Evolutionary conservation across 768 basidiomycete species (phyloP), one percentile per base, ranked within the genome.

Genomic region (Boletellus ananiceps): DNA sequence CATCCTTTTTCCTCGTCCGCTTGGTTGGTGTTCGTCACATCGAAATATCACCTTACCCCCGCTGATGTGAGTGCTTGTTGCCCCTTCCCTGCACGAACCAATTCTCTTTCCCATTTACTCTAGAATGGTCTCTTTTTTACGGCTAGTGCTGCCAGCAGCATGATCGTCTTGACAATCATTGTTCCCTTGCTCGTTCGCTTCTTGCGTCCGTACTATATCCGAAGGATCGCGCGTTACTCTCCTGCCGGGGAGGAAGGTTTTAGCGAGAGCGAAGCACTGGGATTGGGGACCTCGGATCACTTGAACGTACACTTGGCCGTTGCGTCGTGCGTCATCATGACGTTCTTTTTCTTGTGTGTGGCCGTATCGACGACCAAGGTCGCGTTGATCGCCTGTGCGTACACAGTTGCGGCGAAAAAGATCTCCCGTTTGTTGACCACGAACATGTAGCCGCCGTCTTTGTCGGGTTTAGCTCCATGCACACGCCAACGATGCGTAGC

Each of bases 111-210:
- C 9, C n/a, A 5, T 35, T 9, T 29, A 11, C 29, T 29, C 12
- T 19, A 68, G 68, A 69, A 60, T 3, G 69, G 68, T 13, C 39
- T 65, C 4, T 55, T 63, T 38, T 44, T 69, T 19, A 59, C 62
- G 2, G 35, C 51, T 0, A 7, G 45, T 19, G 56, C 56, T 44
- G 16, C 54, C 27, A 58, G 59, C 21, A 39, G 51, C 29, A 48
- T 50, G n/a, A 33, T 69, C 31, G 18, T 46, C 18, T 46, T 68
- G 50, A 52, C 47, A 14, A n/a, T 60, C 31, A 34, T 57, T 4
- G 50, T 63, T 19, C 68, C 68, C 0, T 8, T 14, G 0, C 52
- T 69, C 8, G 41, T 69, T 5, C 64, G 46, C 15, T 19, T 59
- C 16, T 49, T 69, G 19, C 58, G 58, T n/a, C 63, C 66, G 0